Conservation (phyloP, 345 rosid genomes). For the Hypericum androsaemum region DNA sequence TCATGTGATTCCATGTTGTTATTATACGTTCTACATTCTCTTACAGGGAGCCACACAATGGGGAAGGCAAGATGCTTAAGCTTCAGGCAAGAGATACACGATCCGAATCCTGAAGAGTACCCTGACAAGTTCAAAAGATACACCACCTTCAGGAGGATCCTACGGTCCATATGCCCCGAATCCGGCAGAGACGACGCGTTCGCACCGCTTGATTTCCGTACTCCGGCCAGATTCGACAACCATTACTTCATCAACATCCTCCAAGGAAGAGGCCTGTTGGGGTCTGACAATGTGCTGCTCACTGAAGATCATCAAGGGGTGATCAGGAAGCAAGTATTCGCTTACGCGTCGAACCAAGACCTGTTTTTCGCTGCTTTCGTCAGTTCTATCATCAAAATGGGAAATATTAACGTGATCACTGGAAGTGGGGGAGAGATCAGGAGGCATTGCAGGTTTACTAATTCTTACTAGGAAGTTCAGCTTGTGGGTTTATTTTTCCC, state of each 20-base stretch:
- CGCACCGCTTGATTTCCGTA: conserved; percentile 47
- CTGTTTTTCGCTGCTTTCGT: conserved; percentile 43
- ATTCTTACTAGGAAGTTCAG: conserved; percentile 6
- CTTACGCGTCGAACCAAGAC: conserved; percentile 38
- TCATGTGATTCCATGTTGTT: background rate
- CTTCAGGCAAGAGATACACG: conserved; percentile 49
- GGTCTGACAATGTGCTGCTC: conserved; percentile 48
- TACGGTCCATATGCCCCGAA: conserved; percentile 46
- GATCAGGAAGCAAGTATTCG: conserved; percentile 34
- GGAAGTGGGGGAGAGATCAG: conserved; percentile 47
- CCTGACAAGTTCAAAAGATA: conserved; percentile 46
- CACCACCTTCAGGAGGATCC: conserved; percentile 32
- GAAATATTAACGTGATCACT: conserved; percentile 46
- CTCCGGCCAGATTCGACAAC: conserved; percentile 61
- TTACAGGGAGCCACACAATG: conserved; percentile 54
- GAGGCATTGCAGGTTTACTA: conserved; percentile 48
- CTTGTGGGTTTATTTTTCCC: background rate
- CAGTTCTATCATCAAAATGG: conserved; percentile 59
- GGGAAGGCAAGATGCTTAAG: conserved; percentile 69
- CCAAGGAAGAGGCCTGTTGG: conserved; percentile 50
- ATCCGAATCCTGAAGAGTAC: conserved; percentile 24
- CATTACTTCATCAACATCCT: conserved; percentile 53
- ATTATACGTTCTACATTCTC: background rate
- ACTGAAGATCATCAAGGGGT: conserved; percentile 41
- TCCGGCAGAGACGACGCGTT: conserved; percentile 36